A percentile compares a stretch with the other conserved stretches of the same genome.
Evolutionary conservation across 768 basidiomycete species (phyloP).

Genomic region (Neoboletus subvelutipes): DNA sequence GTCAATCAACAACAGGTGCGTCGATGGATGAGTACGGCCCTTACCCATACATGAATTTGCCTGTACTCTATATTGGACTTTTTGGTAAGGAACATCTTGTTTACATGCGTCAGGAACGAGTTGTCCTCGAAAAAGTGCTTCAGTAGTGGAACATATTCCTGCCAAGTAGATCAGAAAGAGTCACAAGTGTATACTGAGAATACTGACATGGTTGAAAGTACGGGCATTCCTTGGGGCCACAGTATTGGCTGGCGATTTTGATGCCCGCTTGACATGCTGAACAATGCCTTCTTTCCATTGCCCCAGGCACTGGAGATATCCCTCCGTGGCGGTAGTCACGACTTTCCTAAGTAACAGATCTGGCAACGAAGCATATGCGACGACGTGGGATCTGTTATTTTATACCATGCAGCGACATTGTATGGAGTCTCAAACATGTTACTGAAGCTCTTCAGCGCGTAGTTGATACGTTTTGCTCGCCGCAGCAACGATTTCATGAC

Average conservation of each 20-base stretch:
- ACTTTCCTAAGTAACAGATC: background rate
- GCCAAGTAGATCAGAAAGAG: accelerated
- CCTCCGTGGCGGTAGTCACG: accelerated
- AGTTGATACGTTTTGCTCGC: background rate
- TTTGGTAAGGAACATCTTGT: slow-evolving; percentile 12
- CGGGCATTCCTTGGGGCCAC: background rate
- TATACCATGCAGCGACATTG: background rate
- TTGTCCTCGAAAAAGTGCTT: slow-evolving; percentile 17
- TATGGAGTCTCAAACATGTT: background rate
- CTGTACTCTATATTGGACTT: slow-evolving; percentile 11
- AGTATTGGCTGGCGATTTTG: accelerated
- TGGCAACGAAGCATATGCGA: too few species aligned
- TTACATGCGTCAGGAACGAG: slow-evolving; percentile 10
- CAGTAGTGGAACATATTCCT: slow-evolving; percentile 9
- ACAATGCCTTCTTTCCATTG: slow-evolving; percentile 1
- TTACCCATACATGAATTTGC: slow-evolving; percentile 22
- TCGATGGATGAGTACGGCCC: accelerated
- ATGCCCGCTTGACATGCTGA: background rate
- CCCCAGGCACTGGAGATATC: background rate
- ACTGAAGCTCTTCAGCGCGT: background rate
- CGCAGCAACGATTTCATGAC: background rate
- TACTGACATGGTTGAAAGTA: slow-evolving; percentile 7
- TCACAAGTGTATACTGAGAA: accelerated
- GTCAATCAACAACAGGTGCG: background rate
- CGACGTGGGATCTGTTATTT: too few species aligned